Percentiles rank a stretch among this genome's conserved stretches.
Evolutionary conservation across 768 basidiomycete species (phyloP).

Genomic region (Lentinula sp.): DNA sequence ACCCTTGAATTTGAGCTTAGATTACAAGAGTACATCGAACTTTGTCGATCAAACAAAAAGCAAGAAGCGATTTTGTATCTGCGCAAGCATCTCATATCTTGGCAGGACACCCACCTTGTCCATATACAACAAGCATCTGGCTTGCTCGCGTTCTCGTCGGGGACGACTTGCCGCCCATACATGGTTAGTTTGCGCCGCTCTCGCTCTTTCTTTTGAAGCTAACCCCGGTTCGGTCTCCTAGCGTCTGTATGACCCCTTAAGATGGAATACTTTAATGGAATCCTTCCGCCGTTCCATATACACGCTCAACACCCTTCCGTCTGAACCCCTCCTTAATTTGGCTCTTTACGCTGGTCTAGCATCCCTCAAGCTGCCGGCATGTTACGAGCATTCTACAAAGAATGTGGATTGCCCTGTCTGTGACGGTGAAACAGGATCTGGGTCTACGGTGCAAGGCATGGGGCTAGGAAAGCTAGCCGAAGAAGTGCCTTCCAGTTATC

Average conservation of each 20-base stretch:
- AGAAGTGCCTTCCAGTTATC: constrained; percentile 90
- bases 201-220: not conserved
- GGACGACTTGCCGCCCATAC: constrained; percentile 73
- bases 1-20: constrained; percentile 95
- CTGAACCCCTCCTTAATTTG: constrained; percentile 81
- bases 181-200: constrained; percentile 41
- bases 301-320: constrained; percentile 79
- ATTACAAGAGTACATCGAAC: constrained; percentile 94
- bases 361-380: constrained; percentile 84
- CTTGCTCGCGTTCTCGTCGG: constrained; percentile 68
- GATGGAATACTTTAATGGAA: constrained; percentile 71
- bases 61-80: constrained; percentile 81
- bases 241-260: constrained; percentile 76
- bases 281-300: constrained; percentile 86
- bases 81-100: constrained; percentile 71
- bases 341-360: constrained; percentile 89
- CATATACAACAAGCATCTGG: constrained; percentile 77
- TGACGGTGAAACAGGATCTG: constrained; percentile 43
- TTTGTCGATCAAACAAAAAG: constrained; percentile 60
- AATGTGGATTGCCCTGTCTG: constrained; percentile 93
- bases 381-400: constrained; percentile 55
- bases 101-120: constrained; percentile 74
- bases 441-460: constrained; percentile 26
- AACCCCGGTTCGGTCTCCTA: constrained; percentile 22
- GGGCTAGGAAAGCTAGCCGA: constrained; percentile 70